Percentiles rank a stretch among this genome's conserved stretches.
These are phyloP conservation scores for Talaromyces borbonicus DNA, from an alignment of 495 filamentous ascomycete species.

Conservation along the genomic window DNA sequence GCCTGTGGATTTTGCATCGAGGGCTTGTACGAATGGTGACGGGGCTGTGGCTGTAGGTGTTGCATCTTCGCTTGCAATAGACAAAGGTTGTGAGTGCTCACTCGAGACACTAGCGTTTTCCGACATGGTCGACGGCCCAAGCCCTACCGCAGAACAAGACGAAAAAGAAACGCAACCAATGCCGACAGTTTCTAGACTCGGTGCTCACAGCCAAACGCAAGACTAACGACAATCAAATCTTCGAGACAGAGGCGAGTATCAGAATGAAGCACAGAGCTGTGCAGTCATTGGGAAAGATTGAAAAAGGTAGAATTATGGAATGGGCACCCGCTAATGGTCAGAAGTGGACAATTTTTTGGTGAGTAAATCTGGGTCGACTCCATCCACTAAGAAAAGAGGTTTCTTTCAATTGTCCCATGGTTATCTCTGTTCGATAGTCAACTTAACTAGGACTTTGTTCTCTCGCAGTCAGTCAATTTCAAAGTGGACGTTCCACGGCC, in stretches of 20 bases:
- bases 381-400: background rate
- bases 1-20: background rate
- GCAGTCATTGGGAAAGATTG: background rate
- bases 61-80: slow-evolving; percentile 23
- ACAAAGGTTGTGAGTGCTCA: slow-evolving; percentile 29
- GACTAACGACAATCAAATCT: background rate
- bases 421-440: too few relatives aligned
- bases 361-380: slow-evolving; percentile 3
- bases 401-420: background rate
- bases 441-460: too few relatives aligned
- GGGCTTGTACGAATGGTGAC: slow-evolving; percentile 27
- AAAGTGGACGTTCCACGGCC: too few relatives aligned
- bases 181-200: background rate
- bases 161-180: too few relatives aligned
- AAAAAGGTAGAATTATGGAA: slow-evolving; percentile 8
- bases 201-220: too few relatives aligned
- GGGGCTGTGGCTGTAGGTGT: slow-evolving; percentile 44
- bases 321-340: background rate
- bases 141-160: too few relatives aligned
- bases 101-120: slow-evolving; percentile 65
- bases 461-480: too few relatives aligned
- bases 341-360: background rate
- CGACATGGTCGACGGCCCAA: slow-evolving; percentile 41
- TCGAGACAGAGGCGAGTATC: background rate
- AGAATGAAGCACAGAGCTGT: background rate